phyloP scores from a whole-genome alignment of 148 eudicot species.

The Nepenthes mirabilis region DNA sequence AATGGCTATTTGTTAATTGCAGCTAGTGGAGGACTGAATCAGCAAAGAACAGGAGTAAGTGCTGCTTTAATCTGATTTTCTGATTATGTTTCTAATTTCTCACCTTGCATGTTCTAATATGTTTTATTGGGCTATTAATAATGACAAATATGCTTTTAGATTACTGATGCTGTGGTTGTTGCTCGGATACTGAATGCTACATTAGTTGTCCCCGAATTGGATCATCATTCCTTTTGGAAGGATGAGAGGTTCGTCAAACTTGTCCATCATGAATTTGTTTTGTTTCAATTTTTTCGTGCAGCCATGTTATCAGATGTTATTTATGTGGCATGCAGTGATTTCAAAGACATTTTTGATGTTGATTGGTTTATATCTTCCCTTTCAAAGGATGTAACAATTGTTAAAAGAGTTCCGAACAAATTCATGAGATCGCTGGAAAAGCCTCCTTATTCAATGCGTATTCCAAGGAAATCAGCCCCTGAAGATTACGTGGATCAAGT shows the following conservation, averaged over 20 bases:
- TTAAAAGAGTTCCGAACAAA: slow-evolving; percentile 81
- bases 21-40: slow-evolving; percentile 93
- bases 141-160: slow-evolving; percentile 28
- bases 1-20: slow-evolving; percentile 95
- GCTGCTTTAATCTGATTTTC: slow-evolving; percentile 6
- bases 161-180: slow-evolving; percentile 96
- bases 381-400: slow-evolving; percentile 73
- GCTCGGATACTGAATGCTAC: slow-evolving; percentile 97
- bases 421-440: slow-evolving; percentile 93
- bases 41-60: slow-evolving; percentile 96
- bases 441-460: slow-evolving; percentile 96
- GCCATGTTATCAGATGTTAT: slow-evolving; percentile 2
- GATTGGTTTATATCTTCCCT: slow-evolving; percentile 90
- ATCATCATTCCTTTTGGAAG: slow-evolving; percentile 94
- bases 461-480: slow-evolving; percentile 93
- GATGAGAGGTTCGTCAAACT: slow-evolving; percentile 61
- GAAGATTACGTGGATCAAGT: slow-evolving; percentile 80
- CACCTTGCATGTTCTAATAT: no score
- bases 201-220: slow-evolving; percentile 80
- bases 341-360: slow-evolving; percentile 78
- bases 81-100: not conserved
- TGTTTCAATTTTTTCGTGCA: not conserved
- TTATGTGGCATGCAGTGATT: slow-evolving; percentile 60
- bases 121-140: not conserved
- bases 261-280: not conserved